Evolutionary conservation across 1,284 basidiomycete genomes (phyloP).

Genomic region (Exobasidium rhododendri): DNA sequence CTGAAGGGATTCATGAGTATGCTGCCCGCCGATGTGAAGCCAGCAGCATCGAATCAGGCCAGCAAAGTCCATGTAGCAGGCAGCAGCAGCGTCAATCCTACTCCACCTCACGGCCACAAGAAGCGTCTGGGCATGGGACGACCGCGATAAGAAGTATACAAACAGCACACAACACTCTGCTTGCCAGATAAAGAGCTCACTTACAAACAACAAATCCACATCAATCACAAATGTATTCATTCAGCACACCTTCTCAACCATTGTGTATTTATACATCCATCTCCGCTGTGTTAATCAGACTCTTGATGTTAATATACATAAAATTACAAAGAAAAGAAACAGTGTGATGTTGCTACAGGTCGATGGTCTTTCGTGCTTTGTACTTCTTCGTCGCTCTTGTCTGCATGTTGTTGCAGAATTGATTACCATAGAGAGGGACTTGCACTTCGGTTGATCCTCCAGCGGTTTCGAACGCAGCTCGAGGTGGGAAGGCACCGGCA

Average conservation of each 20-base stretch:
- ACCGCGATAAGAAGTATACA: constrained; percentile 8
- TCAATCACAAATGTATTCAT: too few species aligned
- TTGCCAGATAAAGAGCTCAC: too few species aligned
- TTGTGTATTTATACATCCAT: too few species aligned
- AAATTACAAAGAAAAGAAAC: neutral
- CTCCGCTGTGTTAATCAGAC: too few species aligned
- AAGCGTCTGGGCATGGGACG: constrained; percentile 20
- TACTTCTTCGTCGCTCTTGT: constrained; percentile 17
- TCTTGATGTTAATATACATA: too few species aligned
- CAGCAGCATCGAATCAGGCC: constrained; percentile 12
- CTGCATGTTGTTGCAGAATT: constrained; percentile 11
- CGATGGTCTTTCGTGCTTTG: constrained; percentile 16
- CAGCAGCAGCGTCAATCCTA: neutral
- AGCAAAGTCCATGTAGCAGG: constrained; percentile 19
- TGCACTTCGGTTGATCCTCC: neutral
- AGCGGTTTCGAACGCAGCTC: too few species aligned
- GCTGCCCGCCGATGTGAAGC: neutral
- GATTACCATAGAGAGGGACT: constrained; percentile 17
- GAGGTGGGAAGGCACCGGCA: neutral
- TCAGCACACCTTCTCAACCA: too few species aligned
- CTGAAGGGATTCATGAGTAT: constrained; percentile 1
- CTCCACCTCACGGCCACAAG: constrained; percentile 23
- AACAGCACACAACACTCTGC: constrained; percentile 19
- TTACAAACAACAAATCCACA: too few species aligned
- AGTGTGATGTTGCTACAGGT: neutral